A percentile compares a stretch with the other conserved stretches of the same genome.
phyloP scores from a whole-genome alignment of 768 basidiomycete genomes.

The Leucocoprinus leucothites region DNA sequence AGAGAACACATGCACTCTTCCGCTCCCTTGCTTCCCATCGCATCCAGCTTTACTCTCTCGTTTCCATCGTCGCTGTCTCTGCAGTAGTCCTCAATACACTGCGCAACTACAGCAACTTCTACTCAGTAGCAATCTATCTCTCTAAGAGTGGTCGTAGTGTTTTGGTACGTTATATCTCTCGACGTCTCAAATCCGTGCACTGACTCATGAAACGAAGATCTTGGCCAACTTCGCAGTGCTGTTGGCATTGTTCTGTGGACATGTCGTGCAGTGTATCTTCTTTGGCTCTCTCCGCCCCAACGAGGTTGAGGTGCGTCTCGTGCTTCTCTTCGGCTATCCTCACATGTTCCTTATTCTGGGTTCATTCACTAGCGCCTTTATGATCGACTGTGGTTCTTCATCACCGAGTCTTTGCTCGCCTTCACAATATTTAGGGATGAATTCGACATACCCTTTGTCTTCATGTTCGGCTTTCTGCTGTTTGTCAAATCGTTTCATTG shows the following conservation, averaged over 20 bases:
- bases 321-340: slow-evolving; percentile 2
- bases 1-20: slow-evolving; percentile 47
- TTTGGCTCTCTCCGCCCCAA: slow-evolving; percentile 85
- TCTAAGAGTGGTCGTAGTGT: slow-evolving; percentile 91
- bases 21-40: slow-evolving; percentile 57
- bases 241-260: slow-evolving; percentile 70
- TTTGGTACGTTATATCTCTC: slow-evolving; percentile 51
- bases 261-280: slow-evolving; percentile 81
- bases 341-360: neutral
- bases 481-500: slow-evolving; percentile 99
- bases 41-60: slow-evolving; percentile 62
- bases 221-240: slow-evolving; percentile 89
- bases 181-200: slow-evolving; percentile 2
- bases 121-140: slow-evolving; percentile 89
- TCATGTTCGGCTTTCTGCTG: slow-evolving; percentile 93
- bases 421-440: slow-evolving; percentile 97
- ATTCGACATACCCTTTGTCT: slow-evolving; percentile 86
- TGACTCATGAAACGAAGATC: slow-evolving; percentile 45
- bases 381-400: slow-evolving; percentile 95
- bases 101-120: slow-evolving; percentile 86
- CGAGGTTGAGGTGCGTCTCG: slow-evolving; percentile 79
- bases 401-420: slow-evolving; percentile 93
- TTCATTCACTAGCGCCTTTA: slow-evolving; percentile 72
- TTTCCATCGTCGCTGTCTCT: slow-evolving; percentile 68
- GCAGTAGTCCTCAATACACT: slow-evolving; percentile 79